Evolutionary conservation across 768 basidiomycete species (phyloP), one percentile per base, ranked within the genome.

Genomic region (Auricularia auricula-judae): DNA sequence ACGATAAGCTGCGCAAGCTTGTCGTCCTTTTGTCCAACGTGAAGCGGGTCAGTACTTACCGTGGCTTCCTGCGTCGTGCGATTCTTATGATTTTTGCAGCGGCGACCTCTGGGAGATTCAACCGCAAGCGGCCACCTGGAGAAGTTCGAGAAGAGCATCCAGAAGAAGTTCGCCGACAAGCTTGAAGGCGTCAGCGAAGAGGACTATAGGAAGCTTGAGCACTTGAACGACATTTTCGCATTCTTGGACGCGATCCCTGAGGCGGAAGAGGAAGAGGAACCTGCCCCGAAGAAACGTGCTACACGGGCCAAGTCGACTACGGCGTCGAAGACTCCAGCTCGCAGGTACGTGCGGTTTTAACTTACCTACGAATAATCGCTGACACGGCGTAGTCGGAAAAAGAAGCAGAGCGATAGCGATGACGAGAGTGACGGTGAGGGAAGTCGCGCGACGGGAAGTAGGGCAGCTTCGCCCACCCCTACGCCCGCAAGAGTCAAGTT

Each of bases 161-260:
- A 76, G 61, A 93, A 91, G 78, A 86, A 84, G 69, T 93, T 86
- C 67, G 83, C 84, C 43, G 80, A 83, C 63, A 85, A 88, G 68
- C 76, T 93, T 12, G 84, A 86, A 66, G 81, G 81, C 65, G 87
- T 91, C 72, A 84, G 80, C 65, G 88, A 90, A 70, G 86, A 83
- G 44, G 87, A 91, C 53, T 86, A 83, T 65, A 76, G 86, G 65
- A 78, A 86, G 63, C 77, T 91, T 3, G 82, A 85, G 62, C 76
- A 83, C 35, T 79, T 89, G 34, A 80, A 83, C 47, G 80, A 83
- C 0, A 69, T 89, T 34, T 91, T 91, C 70, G 79, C 82, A 58
- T 88, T 88, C 71, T 69, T 91, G 72, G 89, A 91, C 67, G 82
- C 85, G 10, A 79, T 88, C 51, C 85, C 88, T 1, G 74, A 84